Conservation (phyloP, 208 protist genomes). For the Leishmania aethiopica region DNA sequence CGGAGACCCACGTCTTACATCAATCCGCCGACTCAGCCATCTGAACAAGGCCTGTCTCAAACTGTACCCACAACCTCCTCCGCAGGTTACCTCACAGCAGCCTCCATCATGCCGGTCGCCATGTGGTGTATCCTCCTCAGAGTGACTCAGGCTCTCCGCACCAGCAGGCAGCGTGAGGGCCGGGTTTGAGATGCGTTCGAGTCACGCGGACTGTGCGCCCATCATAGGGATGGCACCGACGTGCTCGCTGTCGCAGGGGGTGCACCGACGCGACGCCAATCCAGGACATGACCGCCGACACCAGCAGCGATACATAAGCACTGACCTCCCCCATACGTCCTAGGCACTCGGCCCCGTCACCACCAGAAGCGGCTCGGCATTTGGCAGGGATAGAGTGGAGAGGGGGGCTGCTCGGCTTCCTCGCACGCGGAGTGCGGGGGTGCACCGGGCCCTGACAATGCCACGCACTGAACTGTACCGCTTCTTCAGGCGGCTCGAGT, state of each 20-base stretch:
- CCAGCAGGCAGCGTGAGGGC: background rate
- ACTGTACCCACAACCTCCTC: background rate
- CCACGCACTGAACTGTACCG: background rate
- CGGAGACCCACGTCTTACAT: background rate
- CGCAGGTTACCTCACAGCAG: background rate
- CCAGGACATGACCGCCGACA: background rate
- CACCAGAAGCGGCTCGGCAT: background rate
- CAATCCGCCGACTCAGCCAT: background rate
- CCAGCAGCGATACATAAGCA: background rate
- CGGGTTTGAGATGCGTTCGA: background rate
- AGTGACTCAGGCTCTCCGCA: background rate
- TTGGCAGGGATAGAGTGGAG: background rate
- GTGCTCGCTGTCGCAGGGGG: background rate
- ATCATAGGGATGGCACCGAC: background rate
- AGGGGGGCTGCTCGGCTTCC: background rate
- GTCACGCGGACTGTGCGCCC: background rate
- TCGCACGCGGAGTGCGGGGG: background rate
- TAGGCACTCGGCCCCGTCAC: background rate
- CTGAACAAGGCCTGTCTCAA: background rate
- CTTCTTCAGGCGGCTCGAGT: no score
- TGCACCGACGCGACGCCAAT: background rate
- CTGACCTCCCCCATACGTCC: background rate
- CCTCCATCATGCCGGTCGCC: no score
- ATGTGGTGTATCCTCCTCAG: background rate
- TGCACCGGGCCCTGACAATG: background rate